Evolutionary conservation across 306 rosid species (phyloP).

Genomic region (Quercus mongolica): DNA sequence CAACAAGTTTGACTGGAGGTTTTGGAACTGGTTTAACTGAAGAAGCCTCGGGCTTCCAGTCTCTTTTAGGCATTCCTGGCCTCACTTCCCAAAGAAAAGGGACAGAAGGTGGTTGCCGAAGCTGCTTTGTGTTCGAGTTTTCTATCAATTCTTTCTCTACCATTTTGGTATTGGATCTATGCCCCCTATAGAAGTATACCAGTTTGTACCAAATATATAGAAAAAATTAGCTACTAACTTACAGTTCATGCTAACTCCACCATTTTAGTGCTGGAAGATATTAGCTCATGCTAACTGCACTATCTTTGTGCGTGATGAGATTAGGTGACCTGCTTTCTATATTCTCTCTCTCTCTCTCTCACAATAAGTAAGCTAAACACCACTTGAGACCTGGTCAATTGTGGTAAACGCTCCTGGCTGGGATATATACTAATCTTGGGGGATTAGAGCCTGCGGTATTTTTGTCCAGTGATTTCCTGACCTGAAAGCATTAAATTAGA

Average conservation of each 20-base stretch:
- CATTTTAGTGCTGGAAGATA: not conserved
- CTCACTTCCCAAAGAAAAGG: slow-evolving; percentile 48
- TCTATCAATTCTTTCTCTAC: slow-evolving; percentile 11
- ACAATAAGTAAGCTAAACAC: too few species aligned
- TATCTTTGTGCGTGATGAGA: not conserved
- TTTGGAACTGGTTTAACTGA: slow-evolving; percentile 22
- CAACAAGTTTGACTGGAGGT: slow-evolving; percentile 41
- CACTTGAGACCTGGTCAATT: too few species aligned
- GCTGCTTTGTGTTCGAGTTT: slow-evolving; percentile 21
- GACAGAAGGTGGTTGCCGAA: slow-evolving; percentile 39
- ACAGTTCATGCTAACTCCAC: not conserved
- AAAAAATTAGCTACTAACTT: not conserved
- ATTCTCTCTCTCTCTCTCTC: not conserved
- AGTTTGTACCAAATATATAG: not conserved
- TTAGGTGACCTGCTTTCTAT: not conserved
- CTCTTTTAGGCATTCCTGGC: slow-evolving; percentile 44
- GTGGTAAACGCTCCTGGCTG: too few species aligned
- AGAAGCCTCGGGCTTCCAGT: slow-evolving; percentile 57
- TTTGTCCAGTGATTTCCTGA: too few species aligned
- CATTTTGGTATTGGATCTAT: slow-evolving; percentile 1
- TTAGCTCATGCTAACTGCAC: slow-evolving; percentile 1
- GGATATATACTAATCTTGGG: too few species aligned
- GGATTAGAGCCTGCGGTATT: too few species aligned
- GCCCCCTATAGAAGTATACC: not conserved
- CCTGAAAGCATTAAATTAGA: too few species aligned